These are phyloP conservation scores for Cercospora zeae-maydis DNA, from an alignment of 2,329 filamentous ascomycete species.

Conservation along the genomic window DNA sequence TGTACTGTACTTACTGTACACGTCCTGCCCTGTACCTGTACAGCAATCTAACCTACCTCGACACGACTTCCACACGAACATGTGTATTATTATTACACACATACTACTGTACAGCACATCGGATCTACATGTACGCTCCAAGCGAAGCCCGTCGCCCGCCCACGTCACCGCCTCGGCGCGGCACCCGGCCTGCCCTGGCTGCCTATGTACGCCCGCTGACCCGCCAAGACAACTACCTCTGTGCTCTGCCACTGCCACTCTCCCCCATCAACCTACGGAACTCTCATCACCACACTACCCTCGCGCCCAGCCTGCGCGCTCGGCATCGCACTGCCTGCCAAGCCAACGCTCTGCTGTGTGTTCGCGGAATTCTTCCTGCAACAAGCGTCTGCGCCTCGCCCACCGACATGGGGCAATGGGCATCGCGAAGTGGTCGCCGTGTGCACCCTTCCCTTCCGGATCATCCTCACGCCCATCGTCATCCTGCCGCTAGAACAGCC, in stretches of 20 bases:
- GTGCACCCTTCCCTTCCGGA: conserved; percentile 2
- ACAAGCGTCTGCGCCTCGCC: not conserved
- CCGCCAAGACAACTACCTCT: not conserved
- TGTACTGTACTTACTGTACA: too few relatives aligned
- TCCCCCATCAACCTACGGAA: too few relatives aligned
- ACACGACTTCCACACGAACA: too few relatives aligned
- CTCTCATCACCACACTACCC: too few relatives aligned
- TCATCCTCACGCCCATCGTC: conserved; percentile 2
- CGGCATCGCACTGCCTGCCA: not conserved
- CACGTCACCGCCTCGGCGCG: not conserved
- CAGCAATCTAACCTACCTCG: too few relatives aligned
- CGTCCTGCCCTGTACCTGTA: too few relatives aligned
- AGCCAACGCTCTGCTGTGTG: not conserved
- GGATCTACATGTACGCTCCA: not conserved
- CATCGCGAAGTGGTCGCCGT: not conserved
- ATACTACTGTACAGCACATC: too few relatives aligned
- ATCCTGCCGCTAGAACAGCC: not conserved
- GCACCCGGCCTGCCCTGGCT: not conserved
- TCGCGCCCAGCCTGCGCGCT: not conserved
- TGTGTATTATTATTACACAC: too few relatives aligned
- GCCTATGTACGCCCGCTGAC: too few relatives aligned
- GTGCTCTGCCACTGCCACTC: not conserved
- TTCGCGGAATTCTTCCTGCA: too few relatives aligned
- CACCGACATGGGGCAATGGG: not conserved
- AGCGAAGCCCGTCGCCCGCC: not conserved